phyloP scores from a whole-genome alignment of 1,284 basidiomycete species.

The Ganoderma sp. region DNA sequence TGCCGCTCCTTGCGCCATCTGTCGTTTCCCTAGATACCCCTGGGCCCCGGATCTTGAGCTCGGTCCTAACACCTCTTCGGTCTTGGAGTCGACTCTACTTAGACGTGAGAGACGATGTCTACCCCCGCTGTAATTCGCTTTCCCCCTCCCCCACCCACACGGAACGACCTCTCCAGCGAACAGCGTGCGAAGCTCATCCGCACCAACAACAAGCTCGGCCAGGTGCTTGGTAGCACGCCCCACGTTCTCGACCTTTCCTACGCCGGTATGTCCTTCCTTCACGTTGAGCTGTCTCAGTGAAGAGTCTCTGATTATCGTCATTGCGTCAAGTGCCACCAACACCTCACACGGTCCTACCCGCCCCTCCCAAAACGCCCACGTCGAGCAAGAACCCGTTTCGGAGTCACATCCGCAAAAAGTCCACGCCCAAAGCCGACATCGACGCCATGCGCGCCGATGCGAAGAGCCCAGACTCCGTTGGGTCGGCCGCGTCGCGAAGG shows the following conservation, averaged over 20 bases:
- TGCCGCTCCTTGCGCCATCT: conserved; percentile 3
- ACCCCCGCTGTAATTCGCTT: conserved; percentile 45
- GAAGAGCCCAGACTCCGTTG: conserved; percentile 29
- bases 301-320: not conserved
- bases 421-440: conserved; percentile 26
- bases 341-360: conserved; percentile 4
- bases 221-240: conserved; percentile 64
- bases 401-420: conserved; percentile 30
- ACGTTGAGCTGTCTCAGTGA: not conserved
- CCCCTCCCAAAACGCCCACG: conserved; percentile 21
- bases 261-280: conserved; percentile 13
- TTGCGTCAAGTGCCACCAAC: not conserved
- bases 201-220: conserved; percentile 64
- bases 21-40: conserved; percentile 7
- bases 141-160: conserved; percentile 64
- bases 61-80: not conserved
- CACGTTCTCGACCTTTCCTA: conserved; percentile 54
- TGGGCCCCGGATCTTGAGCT: not conserved
- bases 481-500: conserved; percentile 32
- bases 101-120: conserved; percentile 27
- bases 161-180: conserved; percentile 56
- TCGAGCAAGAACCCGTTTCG: conserved; percentile 25
- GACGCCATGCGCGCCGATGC: conserved; percentile 19
- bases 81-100: conserved; percentile 10
- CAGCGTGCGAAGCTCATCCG: conserved; percentile 64